These are phyloP conservation scores for Crucibulum cyathiforme DNA, from an alignment of 1,284 basidiomycete species.

Conservation along the genomic window DNA sequence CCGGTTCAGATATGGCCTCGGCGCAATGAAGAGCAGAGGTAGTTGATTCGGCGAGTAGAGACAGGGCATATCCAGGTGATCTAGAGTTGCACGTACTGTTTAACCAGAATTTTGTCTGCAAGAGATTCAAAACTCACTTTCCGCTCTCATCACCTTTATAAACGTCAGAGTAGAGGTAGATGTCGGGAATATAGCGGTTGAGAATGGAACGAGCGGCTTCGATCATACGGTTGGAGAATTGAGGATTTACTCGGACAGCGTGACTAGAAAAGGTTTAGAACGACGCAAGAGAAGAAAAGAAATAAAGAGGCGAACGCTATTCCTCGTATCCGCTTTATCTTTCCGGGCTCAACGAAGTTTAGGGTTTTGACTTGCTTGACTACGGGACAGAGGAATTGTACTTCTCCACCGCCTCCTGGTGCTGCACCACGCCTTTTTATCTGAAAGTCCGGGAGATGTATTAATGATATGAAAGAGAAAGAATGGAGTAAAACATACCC, in stretches of 20 bases:
- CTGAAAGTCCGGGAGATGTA: slow-evolving; percentile 42
- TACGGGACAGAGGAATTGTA: slow-evolving; percentile 92
- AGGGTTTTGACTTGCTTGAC: slow-evolving; percentile 90
- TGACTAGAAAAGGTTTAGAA: slow-evolving; percentile 57
- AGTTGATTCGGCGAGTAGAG: slow-evolving; percentile 90
- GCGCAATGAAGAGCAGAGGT: slow-evolving; percentile 89
- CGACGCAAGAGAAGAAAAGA: slow-evolving; percentile 1
- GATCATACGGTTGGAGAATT: slow-evolving; percentile 98
- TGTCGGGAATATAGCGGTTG: slow-evolving; percentile 97
- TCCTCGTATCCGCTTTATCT: slow-evolving; percentile 93
- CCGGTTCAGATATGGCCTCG: slow-evolving; percentile 82
- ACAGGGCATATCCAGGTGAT: slow-evolving; percentile 96
- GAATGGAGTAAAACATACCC: slow-evolving; percentile 50
- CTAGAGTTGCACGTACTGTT: slow-evolving; percentile 42
- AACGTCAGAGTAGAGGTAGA: slow-evolving; percentile 98
- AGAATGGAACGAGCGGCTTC: slow-evolving; percentile 90
- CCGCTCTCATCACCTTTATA: slow-evolving; percentile 98
- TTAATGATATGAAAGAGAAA: slow-evolving; percentile 1
- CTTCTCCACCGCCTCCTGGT: slow-evolving; percentile 91
- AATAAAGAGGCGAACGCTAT: slow-evolving; percentile 72
- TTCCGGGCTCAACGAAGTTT: slow-evolving; percentile 90
- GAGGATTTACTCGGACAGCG: slow-evolving; percentile 93
- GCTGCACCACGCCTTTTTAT: slow-evolving; percentile 94
- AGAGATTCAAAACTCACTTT: slow-evolving; percentile 61
- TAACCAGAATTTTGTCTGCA: not conserved